phyloP scores from a whole-genome alignment of 2,329 filamentous ascomycete genomes.

The Pestalotiopsis sp. region DNA sequence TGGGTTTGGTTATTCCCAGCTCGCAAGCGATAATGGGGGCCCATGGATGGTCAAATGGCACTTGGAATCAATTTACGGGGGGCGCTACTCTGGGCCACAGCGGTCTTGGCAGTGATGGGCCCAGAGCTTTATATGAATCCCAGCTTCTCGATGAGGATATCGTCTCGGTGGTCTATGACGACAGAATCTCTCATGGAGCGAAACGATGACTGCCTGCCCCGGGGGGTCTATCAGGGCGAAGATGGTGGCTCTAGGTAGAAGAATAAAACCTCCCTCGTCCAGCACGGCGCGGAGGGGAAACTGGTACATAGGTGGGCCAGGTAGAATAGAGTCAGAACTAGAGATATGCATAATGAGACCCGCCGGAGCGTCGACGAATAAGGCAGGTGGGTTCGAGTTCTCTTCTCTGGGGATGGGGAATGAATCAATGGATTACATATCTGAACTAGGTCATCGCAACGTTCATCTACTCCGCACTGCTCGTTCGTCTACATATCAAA shows the following conservation, averaged over 20 bases:
- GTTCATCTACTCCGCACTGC: background rate
- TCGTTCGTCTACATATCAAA: background rate
- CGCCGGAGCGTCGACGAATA: background rate
- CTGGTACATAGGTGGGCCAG: background rate
- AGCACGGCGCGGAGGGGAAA: background rate
- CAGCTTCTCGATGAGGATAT: conserved; percentile 5
- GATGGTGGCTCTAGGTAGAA: background rate
- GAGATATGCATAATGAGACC: background rate
- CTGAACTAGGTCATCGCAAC: too few relatives aligned
- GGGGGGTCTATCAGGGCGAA: background rate
- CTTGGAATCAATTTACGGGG: background rate
- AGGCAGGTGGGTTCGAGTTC: conserved; percentile 5
- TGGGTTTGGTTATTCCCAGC: background rate
- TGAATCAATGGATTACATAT: too few relatives aligned
- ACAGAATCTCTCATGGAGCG: background rate
- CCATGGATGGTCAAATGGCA: background rate
- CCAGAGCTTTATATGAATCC: background rate
- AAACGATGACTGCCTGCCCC: background rate
- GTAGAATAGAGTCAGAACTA: background rate
- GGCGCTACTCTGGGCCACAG: background rate
- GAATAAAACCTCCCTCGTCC: background rate
- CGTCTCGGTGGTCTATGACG: conserved; percentile 7
- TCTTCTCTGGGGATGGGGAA: background rate
- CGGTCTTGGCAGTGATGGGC: conserved; percentile 1
- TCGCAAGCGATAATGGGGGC: background rate